Base-by-base conservation (phyloP, 352 stramenopile genomes). In the Peronospora destructor region DNA sequence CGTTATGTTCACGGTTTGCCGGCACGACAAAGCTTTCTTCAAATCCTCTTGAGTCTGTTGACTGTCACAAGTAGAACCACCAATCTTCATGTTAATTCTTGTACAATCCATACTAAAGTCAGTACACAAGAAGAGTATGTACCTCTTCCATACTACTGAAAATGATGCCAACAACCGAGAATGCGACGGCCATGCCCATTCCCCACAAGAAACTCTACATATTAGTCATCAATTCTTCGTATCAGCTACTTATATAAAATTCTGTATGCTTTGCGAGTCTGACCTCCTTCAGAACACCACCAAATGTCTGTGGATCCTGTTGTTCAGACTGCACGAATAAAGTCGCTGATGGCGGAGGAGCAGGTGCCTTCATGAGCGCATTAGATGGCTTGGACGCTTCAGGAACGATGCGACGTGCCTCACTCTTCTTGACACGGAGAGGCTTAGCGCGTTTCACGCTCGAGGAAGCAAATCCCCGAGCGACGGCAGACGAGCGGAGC, bases 161-260 rank as follows among this genome's bases (percentile, higher is more conserved):
- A 53, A 88, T 68, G 21, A 81, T 64, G 21, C 80, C 80, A 17
- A 91, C 52, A 12, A 88, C 54, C 6, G 75, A 75, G 51, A 91
- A 91, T 21, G 71, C 80, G 1, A 87, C 47, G 2, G 80, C 71
- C 77, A 91, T 89, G 34, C 80, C 80, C 45, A 87, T 64, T 3
- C 77, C 80, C 74, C 75, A 91, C 11, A 87, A 49, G 41, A 91
- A 91, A 43, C 73, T 88, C 80, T 91, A 51, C 23, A 51, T 9
- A 42, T 16, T 10, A 42, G 16, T 16, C 17, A 19, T n/a, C 14
- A 49, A 26, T 6, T 26, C 23, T 26, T 26, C 23, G 2, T 26
- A 3, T 26, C 23, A 26, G 12, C 2, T 1, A 55, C 56, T 39
- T 16, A 14, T 6, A 26, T 26, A 3, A 26, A 6, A 4, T 3